phyloP scores from a whole-genome alignment of 2,329 filamentous ascomycete species.

The Penicillium janthinellum region DNA sequence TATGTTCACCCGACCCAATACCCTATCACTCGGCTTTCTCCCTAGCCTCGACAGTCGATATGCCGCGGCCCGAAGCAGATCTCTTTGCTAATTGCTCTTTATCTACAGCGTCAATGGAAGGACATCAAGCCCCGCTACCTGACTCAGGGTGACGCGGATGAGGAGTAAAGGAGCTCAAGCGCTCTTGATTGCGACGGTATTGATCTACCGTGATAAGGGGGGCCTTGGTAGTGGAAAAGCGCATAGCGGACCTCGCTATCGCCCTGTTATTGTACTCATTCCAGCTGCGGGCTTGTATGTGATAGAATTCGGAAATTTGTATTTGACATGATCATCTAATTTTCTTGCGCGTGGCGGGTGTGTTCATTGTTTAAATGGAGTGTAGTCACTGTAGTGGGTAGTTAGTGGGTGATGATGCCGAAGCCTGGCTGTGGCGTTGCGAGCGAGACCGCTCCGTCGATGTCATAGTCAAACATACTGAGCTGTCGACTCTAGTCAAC shows the following conservation, averaged over 20 bases:
- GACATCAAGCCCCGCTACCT: conserved; percentile 93
- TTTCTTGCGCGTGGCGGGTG: background rate
- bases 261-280: conserved; percentile 26
- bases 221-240: conserved; percentile 20
- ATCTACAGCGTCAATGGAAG: conserved; percentile 92
- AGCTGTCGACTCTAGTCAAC: background rate
- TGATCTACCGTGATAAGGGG: conserved; percentile 22
- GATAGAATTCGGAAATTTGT: conserved; percentile 30
- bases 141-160: conserved; percentile 66
- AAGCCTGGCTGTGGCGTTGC: conserved; percentile 27
- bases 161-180: conserved; percentile 33
- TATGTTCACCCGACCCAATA: conserved; percentile 56
- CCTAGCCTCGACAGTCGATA: conserved; percentile 6
- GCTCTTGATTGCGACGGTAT: conserved; percentile 12
- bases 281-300: conserved; percentile 25
- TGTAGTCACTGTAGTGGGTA: background rate
- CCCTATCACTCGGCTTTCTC: background rate
- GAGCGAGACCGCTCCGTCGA: conserved; percentile 27
- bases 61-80: background rate
- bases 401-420: background rate
- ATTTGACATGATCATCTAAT: conserved; percentile 19
- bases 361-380: background rate
- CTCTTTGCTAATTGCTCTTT: conserved; percentile 19
- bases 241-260: conserved; percentile 14
- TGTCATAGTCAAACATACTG: conserved; percentile 28